A percentile compares a stretch with the other conserved stretches of the same genome.
Conservation (phyloP, 176 grass and related monocot species). For the Zizania latifolia region DNA sequence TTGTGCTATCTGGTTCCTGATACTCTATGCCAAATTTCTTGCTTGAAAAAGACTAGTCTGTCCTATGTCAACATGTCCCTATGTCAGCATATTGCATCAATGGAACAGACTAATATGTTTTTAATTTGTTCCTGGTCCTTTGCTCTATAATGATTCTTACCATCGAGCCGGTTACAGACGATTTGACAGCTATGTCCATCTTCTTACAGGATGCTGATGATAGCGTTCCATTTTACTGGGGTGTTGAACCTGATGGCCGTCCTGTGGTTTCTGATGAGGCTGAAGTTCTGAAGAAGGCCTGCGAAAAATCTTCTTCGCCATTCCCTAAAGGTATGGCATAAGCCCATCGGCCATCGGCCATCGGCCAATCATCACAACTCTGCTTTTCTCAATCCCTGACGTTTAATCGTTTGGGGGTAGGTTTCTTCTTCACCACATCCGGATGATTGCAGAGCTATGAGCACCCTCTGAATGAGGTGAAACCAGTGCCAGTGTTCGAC, state of each 20-base stretch:
- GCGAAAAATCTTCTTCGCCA: constrained; percentile 60
- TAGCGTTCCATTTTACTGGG: constrained; percentile 64
- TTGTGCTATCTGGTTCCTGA: background rate
- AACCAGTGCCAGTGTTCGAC: constrained; percentile 60
- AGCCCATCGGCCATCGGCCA: too few relatives aligned
- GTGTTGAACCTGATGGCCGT: constrained; percentile 36
- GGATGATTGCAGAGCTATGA: constrained; percentile 71
- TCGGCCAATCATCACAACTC: too few relatives aligned
- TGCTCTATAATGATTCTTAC: background rate
- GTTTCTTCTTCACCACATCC: constrained; percentile 76
- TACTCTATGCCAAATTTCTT: background rate
- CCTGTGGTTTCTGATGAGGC: constrained; percentile 58
- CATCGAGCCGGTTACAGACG: background rate
- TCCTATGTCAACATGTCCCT: background rate
- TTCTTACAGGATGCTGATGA: constrained; percentile 45
- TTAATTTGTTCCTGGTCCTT: background rate
- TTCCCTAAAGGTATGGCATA: constrained; percentile 57
- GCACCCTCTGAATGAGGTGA: constrained; percentile 73
- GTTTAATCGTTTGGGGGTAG: background rate
- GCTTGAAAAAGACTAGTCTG: background rate
- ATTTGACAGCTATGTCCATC: background rate
- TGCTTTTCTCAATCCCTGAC: background rate
- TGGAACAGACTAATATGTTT: background rate
- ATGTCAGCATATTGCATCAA: background rate
- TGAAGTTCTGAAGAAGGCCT: constrained; percentile 48